phyloP scores from a whole-genome alignment of 352 stramenopile genomes.

The Lagenidium giganteum region DNA sequence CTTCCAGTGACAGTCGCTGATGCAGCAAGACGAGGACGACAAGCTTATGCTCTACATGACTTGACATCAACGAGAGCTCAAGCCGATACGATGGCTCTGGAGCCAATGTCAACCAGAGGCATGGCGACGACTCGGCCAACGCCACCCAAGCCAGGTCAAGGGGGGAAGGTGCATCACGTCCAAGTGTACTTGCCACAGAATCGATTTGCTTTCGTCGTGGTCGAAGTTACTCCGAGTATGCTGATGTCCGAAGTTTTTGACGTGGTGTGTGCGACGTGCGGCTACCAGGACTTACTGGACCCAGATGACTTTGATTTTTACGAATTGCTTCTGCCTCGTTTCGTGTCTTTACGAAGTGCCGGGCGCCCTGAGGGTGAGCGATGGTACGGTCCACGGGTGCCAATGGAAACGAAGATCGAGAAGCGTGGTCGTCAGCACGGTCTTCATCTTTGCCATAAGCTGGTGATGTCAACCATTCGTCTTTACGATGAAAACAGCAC shows the following conservation, averaged over 20 bases:
- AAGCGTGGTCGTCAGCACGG: conserved; percentile 58
- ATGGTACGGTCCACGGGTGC: conserved; percentile 75
- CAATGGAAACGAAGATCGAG: conserved; percentile 54
- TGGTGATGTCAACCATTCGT: conserved; percentile 84
- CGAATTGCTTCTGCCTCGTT: conserved; percentile 73
- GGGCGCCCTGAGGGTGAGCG: conserved; percentile 76
- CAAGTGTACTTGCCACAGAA: conserved; percentile 86
- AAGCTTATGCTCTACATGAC: conserved; percentile 40
- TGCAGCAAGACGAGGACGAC: conserved; percentile 38
- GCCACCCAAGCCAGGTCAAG: conserved; percentile 33
- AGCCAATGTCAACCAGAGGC: conserved; percentile 60
- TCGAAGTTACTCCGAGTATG: conserved; percentile 52
- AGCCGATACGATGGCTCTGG: conserved; percentile 51
- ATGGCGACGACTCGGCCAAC: conserved; percentile 25
- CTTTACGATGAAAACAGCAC: conserved; percentile 86
- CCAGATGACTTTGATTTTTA: conserved; percentile 83
- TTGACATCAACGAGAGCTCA: conserved; percentile 44
- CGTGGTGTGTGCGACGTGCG: conserved; percentile 68
- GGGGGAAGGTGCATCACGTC: conserved; percentile 33
- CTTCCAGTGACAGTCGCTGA: conserved; percentile 13
- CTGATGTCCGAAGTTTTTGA: conserved; percentile 73
- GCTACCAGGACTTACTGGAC: conserved; percentile 67
- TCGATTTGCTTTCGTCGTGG: conserved; percentile 72
- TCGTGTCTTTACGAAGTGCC: conserved; percentile 81
- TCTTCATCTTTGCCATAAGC: conserved; percentile 82